Base-by-base conservation (phyloP, 257 asterid genomes). In the Prunella vulgaris region DNA sequence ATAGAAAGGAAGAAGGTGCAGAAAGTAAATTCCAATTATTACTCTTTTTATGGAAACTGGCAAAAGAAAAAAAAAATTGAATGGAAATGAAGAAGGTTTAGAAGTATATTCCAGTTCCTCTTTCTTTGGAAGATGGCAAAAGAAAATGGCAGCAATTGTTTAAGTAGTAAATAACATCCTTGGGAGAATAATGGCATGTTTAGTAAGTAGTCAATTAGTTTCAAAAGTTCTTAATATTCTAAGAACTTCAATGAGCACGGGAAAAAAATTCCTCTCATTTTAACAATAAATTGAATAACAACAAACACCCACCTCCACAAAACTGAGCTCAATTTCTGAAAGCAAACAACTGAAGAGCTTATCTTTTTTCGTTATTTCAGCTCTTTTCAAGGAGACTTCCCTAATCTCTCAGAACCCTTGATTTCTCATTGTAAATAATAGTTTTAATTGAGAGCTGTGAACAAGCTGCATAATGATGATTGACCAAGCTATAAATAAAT, bases 401-500 rank as follows among this genome's bases (percentile, higher is more conserved):
- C 27, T 24, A 7, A 21, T 27, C 18, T 57, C 18, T 21, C 32
- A 24, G 30, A 25, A 13, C 1, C 68, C 17, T 66, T 4, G 35
- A 5, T 65, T 65, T 40, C 60, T 21, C 65, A 38, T 37, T 10
- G 66, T 57, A 71, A 46, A 59, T 6, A 60, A 46, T 33, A 22
- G 51, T 72, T 68, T 38, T 24, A 38, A 49, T 20, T 20, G 69
- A 67, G 56, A 68, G 22, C 59, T 49, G 42, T 20, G 5, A 64
- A 62, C 20, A 33, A 52, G 17, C n/a, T n/a, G n/a, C n/a, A n/a
- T n/a, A n/a, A n/a, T 17, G 13, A 18, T 7, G 57, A 51, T 56
- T 17, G 72, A 70, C 56, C 37, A 51, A 49, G 72, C 14, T 65
- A 18, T 5, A 64, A 17, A 56, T 5, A 71, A 21, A 66, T 86